A percentile compares a stretch with the other conserved stretches of the same genome.
Conservation (phyloP, 1,139 yeast species). For the Starmera stellimalicola region DNA sequence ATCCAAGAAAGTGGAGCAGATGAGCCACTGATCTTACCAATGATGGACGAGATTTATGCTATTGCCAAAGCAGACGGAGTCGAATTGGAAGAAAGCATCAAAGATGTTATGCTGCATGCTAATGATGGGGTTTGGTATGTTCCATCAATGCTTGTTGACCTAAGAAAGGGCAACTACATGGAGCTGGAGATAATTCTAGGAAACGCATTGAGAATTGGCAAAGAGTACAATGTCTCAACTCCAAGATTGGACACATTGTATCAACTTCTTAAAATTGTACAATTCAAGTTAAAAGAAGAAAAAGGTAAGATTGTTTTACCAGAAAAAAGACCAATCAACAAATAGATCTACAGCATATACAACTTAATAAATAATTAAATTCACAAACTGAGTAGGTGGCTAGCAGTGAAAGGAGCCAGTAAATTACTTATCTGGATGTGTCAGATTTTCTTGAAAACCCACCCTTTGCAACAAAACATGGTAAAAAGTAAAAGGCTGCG, state of each 20-base stretch:
- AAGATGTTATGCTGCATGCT: slow-evolving; percentile 40
- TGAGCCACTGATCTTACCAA: slow-evolving; percentile 42
- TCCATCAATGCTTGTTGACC: slow-evolving; percentile 71
- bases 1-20: slow-evolving; percentile 46
- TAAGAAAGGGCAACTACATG: slow-evolving; percentile 57
- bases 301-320: slow-evolving; percentile 38
- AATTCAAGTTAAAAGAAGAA: slow-evolving; percentile 48
- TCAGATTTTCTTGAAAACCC: too few species aligned
- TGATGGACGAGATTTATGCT: slow-evolving; percentile 53
- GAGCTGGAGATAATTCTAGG: slow-evolving; percentile 69
- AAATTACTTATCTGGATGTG: too few species aligned
- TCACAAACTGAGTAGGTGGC: too few species aligned
- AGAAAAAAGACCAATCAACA: slow-evolving; percentile 27
- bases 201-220: slow-evolving; percentile 56
- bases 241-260: slow-evolving; percentile 54
- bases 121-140: slow-evolving; percentile 58
- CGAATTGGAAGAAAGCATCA: slow-evolving; percentile 32
- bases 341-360: too few species aligned
- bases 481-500: too few species aligned
- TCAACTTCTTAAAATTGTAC: slow-evolving; percentile 47
- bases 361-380: too few species aligned
- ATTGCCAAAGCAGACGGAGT: slow-evolving; percentile 59
- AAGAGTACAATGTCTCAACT: slow-evolving; percentile 40
- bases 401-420: too few species aligned
- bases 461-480: too few species aligned